Percentiles rank a stretch among this genome's conserved stretches.
phyloP scores from a whole-genome alignment of 176 grass and related monocot species.

The Musa troglodytarum region DNA sequence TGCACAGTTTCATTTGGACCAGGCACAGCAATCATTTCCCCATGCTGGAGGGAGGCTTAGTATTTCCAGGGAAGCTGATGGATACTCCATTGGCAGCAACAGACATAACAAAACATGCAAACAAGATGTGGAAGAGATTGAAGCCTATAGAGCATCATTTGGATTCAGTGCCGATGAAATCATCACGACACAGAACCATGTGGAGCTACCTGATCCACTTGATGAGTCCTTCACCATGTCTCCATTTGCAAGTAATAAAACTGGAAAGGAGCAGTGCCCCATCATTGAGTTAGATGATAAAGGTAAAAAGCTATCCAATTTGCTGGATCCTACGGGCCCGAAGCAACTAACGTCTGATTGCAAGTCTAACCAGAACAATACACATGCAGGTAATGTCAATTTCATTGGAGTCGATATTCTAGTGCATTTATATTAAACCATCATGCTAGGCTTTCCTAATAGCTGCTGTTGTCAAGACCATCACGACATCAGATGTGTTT shows the following conservation, averaged over 20 bases:
- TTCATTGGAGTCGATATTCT: not conserved
- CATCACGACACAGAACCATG: constrained; percentile 54
- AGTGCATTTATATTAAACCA: not conserved
- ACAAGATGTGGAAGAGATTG: constrained; percentile 76
- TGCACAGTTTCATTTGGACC: constrained; percentile 80
- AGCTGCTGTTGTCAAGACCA: not conserved
- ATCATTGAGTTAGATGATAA: constrained; percentile 29
- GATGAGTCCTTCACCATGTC: constrained; percentile 91
- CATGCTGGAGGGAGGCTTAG: constrained; percentile 58
- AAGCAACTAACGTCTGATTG: constrained; percentile 24
- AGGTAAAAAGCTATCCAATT: constrained; percentile 23
- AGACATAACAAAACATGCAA: constrained; percentile 35
- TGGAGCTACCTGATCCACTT: constrained; percentile 50
- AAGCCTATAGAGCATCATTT: constrained; percentile 93
- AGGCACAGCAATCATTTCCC: constrained; percentile 64
- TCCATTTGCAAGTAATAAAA: constrained; percentile 48
- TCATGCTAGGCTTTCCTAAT: not conserved
- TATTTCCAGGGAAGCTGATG: constrained; percentile 55
- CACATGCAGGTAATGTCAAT: not conserved
- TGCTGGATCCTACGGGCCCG: constrained; percentile 27
- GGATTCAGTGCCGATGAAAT: constrained; percentile 93
- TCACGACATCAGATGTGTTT: not conserved
- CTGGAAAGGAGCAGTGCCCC: constrained; percentile 30
- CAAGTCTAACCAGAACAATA: not conserved
- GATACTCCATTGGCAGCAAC: constrained; percentile 18